Conservation (phyloP, 2,329 filamentous ascomycete genomes). For the Arthroderma uncinatum region DNA sequence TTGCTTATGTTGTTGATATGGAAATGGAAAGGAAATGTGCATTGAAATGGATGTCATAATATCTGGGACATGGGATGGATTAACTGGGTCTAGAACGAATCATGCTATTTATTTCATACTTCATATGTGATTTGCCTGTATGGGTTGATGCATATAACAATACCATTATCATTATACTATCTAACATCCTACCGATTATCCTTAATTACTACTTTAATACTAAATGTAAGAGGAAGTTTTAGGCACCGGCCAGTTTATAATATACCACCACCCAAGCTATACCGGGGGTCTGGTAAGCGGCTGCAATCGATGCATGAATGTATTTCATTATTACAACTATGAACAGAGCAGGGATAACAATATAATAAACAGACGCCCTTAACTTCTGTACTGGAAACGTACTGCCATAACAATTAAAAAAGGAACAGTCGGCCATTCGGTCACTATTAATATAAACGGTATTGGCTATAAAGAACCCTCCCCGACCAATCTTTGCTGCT, state of each 20-base stretch:
- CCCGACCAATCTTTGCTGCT: not conserved
- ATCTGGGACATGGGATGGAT: not conserved
- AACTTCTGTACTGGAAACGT: too few relatives aligned
- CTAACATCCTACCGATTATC: too few relatives aligned
- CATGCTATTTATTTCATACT: not conserved
- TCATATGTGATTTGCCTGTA: not conserved
- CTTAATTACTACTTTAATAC: too few relatives aligned
- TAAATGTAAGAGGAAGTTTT: too few relatives aligned
- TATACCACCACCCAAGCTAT: too few relatives aligned
- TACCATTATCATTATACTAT: not conserved
- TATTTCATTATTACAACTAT: too few relatives aligned
- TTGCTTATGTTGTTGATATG: not conserved
- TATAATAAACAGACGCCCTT: not conserved
- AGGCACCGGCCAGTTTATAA: too few relatives aligned
- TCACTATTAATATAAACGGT: not conserved
- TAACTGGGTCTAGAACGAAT: not conserved
- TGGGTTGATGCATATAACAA: not conserved
- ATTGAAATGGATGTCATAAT: not conserved
- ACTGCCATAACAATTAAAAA: too few relatives aligned
- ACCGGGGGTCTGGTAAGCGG: too few relatives aligned
- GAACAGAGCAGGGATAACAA: not conserved
- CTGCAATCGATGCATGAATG: too few relatives aligned
- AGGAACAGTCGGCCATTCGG: not conserved
- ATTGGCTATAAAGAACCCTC: not conserved
- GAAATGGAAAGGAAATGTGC: conserved; percentile 1